phyloP scores from a whole-genome alignment of 176 grass and related monocot species.

The Aegilops umbellulata region DNA sequence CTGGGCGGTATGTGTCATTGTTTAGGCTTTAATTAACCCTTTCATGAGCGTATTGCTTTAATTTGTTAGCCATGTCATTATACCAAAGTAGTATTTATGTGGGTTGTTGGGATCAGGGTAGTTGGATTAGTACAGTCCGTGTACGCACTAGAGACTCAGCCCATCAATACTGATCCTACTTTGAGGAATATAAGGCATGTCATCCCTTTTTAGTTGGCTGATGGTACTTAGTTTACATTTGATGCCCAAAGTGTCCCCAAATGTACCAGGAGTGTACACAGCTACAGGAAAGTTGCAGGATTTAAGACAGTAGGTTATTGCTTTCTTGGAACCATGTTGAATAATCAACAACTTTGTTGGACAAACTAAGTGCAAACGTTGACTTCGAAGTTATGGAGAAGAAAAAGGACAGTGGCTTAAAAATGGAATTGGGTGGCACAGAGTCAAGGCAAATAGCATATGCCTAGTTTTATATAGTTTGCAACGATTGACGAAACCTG shows the following conservation, averaged over 20 bases:
- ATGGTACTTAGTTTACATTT: neutral
- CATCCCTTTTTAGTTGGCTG: neutral
- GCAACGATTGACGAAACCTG: neutral
- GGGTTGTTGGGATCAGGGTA: slow-evolving; percentile 30
- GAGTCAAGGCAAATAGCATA: neutral
- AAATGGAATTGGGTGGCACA: neutral
- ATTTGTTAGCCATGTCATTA: slow-evolving; percentile 24
- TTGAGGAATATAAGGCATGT: neutral
- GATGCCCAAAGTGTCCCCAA: neutral
- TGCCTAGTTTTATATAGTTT: neutral
- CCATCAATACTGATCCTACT: neutral
- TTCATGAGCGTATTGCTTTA: neutral
- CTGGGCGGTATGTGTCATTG: slow-evolving; percentile 68
- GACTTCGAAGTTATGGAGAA: neutral
- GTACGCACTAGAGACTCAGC: neutral
- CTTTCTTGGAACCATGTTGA: neutral
- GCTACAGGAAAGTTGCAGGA: neutral
- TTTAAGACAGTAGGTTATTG: neutral
- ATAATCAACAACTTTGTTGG: neutral
- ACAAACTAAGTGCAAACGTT: neutral
- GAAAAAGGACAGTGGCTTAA: neutral
- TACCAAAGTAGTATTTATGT: slow-evolving; percentile 4
- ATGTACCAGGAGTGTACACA: neutral
- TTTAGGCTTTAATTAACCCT: slow-evolving; percentile 15
- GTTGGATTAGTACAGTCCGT: slow-evolving; percentile 21